Conservation (phyloP, 1,139 yeast species). For the Ogataea hybrid region DNA sequence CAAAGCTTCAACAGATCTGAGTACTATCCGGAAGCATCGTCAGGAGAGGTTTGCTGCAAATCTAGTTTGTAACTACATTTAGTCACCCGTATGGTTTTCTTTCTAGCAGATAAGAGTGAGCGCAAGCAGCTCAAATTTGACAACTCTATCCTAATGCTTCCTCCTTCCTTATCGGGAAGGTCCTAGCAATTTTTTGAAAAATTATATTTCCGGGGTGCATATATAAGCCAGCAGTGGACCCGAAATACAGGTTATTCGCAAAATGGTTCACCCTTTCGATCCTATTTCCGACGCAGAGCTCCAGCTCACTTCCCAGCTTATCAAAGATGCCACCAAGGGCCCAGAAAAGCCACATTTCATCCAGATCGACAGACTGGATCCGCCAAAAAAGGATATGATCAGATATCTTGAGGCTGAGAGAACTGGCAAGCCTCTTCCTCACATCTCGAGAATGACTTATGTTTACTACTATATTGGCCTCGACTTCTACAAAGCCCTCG, state of each 20-base stretch:
- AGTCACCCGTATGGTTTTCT: neutral
- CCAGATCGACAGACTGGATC: conserved; percentile 72
- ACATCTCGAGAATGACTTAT: conserved; percentile 64
- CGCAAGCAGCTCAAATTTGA: neutral
- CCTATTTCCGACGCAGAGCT: conserved; percentile 67
- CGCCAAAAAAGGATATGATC: conserved; percentile 75
- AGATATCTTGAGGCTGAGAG: conserved; percentile 68
- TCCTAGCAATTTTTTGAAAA: neutral
- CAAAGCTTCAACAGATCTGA: conserved; percentile 74
- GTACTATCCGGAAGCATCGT: conserved; percentile 26
- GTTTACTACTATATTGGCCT: conserved; percentile 62
- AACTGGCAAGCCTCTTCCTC: conserved; percentile 54
- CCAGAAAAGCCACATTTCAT: conserved; percentile 56
- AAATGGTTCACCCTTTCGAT: conserved; percentile 55
- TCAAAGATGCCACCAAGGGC: conserved; percentile 51
- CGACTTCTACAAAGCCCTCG: conserved; percentile 69
- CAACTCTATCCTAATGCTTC: conserved; percentile 2
- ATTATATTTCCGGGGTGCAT: conserved; percentile 4
- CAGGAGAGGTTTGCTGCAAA: conserved; percentile 42
- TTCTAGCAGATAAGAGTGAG: neutral
- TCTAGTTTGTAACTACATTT: conserved; percentile 22
- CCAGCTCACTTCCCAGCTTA: conserved; percentile 57
- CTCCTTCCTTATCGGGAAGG: conserved; percentile 9
- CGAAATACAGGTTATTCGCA: neutral
- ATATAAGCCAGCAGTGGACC: neutral